Percentiles rank a stretch among this genome's conserved stretches.
Conservation (phyloP, 768 basidiomycete species). For the Tricholoma hemisulphureum region DNA sequence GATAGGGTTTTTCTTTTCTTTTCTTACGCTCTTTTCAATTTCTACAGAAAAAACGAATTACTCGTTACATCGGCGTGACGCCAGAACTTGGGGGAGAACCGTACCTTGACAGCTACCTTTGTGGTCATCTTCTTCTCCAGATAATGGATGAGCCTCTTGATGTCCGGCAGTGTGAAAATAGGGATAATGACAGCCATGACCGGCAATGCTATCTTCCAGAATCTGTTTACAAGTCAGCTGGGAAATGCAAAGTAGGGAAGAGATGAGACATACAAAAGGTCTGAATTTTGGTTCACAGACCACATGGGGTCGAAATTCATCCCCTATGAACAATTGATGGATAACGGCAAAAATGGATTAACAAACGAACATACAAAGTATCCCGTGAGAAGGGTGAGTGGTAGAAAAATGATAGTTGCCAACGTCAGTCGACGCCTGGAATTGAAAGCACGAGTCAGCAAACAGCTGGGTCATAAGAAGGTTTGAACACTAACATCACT, state of each 20-base stretch:
- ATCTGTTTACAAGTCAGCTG: constrained; percentile 36
- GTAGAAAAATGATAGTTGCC: constrained; percentile 68
- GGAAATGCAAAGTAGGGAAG: neutral
- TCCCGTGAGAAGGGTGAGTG: constrained; percentile 67
- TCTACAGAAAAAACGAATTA: neutral
- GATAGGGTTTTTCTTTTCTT: neutral
- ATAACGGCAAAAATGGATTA: neutral
- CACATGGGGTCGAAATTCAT: constrained; percentile 67
- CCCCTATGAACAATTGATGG: constrained; percentile 39
- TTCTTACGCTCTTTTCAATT: neutral
- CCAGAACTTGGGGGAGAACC: neutral
- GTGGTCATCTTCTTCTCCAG: constrained; percentile 41
- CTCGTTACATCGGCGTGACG: neutral
- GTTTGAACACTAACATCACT: constrained; percentile 49
- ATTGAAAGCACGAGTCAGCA: neutral
- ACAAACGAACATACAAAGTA: constrained; percentile 56
- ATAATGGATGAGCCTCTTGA: constrained; percentile 46
- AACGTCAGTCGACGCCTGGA: constrained; percentile 62
- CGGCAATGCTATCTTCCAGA: constrained; percentile 69
- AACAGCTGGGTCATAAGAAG: neutral
- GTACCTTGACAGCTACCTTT: constrained; percentile 39
- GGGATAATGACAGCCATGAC: constrained; percentile 58
- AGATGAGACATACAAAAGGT: constrained; percentile 42
- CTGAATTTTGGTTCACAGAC: constrained; percentile 42
- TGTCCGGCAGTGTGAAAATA: constrained; percentile 54